Conservation (phyloP, 2,329 filamentous ascomycete genomes). For the Diaporthe sp. region DNA sequence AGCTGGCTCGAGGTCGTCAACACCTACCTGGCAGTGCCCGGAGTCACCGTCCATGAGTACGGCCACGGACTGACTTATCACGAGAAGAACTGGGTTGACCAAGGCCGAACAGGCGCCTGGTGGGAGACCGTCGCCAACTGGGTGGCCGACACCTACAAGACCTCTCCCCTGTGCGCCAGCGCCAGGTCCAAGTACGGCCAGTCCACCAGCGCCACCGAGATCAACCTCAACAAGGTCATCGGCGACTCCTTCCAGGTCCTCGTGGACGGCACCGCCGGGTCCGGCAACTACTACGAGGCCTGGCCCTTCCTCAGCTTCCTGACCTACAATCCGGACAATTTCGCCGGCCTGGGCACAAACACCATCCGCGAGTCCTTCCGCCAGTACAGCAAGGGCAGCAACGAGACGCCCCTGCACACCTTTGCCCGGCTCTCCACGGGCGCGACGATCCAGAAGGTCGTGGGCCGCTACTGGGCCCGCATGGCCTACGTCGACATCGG, state of each 20-base stretch:
- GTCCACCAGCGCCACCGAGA: constrained; percentile 52
- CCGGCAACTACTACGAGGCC: constrained; percentile 65
- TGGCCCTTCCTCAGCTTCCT: constrained; percentile 66
- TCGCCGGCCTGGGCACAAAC: constrained; percentile 55
- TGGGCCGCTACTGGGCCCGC: constrained; percentile 64
- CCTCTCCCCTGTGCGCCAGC: constrained; percentile 57
- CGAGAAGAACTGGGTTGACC: constrained; percentile 59
- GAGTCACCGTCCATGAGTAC: constrained; percentile 63
- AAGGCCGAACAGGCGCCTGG: constrained; percentile 62
- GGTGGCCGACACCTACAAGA: constrained; percentile 63
- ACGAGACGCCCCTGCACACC: constrained; percentile 64
- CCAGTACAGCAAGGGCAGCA: constrained; percentile 58
- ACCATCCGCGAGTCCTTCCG: constrained; percentile 58
- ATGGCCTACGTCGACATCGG: constrained; percentile 68
- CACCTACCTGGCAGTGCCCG: constrained; percentile 53
- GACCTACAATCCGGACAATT: constrained; percentile 61
- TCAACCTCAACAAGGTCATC: constrained; percentile 60
- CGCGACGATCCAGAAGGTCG: constrained; percentile 54
- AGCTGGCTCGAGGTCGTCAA: constrained; percentile 59
- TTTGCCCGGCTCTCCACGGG: constrained; percentile 55
- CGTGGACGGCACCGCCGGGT: constrained; percentile 57
- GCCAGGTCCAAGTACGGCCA: constrained; percentile 54
- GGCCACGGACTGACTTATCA: constrained; percentile 63
- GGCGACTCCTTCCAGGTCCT: constrained; percentile 62
- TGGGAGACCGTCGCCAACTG: constrained; percentile 66